Conservation (phyloP, 1,284 basidiomycete species). For the Leccinum solheimii region DNA sequence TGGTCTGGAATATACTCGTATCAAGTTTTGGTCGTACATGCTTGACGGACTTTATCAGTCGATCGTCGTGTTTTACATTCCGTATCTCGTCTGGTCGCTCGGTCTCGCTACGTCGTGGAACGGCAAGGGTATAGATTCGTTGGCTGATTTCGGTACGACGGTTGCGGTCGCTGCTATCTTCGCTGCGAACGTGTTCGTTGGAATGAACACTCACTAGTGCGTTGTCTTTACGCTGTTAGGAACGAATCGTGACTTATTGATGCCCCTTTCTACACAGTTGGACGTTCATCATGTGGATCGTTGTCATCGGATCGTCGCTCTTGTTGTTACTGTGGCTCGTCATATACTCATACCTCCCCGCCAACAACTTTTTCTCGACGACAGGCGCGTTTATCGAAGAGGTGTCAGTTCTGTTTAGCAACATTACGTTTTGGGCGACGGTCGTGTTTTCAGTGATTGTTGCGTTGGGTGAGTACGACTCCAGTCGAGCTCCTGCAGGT, state of each 20-base stretch:
- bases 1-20: conserved; percentile 89
- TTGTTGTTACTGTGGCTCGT: conserved; percentile 84
- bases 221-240: conserved; percentile 33
- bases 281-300: conserved; percentile 84
- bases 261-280: conserved; percentile 51
- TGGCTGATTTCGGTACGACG: conserved; percentile 92
- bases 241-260: conserved; percentile 6
- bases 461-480: conserved; percentile 61
- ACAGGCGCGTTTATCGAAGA: conserved; percentile 74
- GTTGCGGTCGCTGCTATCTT: conserved; percentile 86
- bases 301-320: conserved; percentile 77
- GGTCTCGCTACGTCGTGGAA: conserved; percentile 67
- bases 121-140: conserved; percentile 73
- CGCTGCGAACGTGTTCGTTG: conserved; percentile 86
- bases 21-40: conserved; percentile 96
- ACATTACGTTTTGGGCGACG: conserved; percentile 81
- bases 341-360: conserved; percentile 75
- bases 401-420: conserved; percentile 72
- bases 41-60: conserved; percentile 93
- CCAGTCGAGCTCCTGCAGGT: not conserved
- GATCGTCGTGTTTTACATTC: conserved; percentile 87
- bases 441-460: conserved; percentile 68
- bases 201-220: conserved; percentile 85
- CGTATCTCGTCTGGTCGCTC: conserved; percentile 75
- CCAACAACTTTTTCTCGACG: conserved; percentile 33